These are phyloP conservation scores for Mucor mucedo DNA, from an alignment of 371 early-diverging fungal genomes.

Conservation along the genomic window DNA sequence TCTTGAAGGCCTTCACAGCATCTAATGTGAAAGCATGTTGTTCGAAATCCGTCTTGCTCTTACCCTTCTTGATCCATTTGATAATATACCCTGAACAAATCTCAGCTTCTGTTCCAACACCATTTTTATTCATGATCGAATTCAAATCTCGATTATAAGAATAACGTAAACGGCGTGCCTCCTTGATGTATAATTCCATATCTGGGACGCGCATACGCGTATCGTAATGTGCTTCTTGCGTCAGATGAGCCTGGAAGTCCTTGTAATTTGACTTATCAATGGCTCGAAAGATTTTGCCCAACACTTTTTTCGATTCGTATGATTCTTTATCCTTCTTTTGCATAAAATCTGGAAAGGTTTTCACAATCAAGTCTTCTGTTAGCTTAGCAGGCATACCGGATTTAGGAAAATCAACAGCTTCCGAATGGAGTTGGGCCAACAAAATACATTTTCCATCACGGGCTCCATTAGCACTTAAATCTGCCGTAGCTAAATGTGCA, in stretches of 20 bases:
- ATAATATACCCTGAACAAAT: conserved; percentile 51
- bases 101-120: conserved; percentile 60
- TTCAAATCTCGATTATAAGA: conserved; percentile 60
- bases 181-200: conserved; percentile 60
- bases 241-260: conserved; percentile 33
- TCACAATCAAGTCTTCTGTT: conserved; percentile 50
- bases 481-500: conserved; percentile 77
- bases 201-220: conserved; percentile 54
- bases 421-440: conserved; percentile 71
- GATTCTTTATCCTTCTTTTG: conserved; percentile 61
- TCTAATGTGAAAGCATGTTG: conserved; percentile 50
- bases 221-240: conserved; percentile 43
- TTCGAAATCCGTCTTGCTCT: conserved; percentile 52
- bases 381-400: conserved; percentile 53
- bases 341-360: conserved; percentile 83
- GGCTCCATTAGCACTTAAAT: conserved; percentile 56
- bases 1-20: conserved; percentile 43
- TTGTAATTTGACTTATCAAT: conserved; percentile 51
- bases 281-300: conserved; percentile 68
- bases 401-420: conserved; percentile 57
- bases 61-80: conserved; percentile 42
- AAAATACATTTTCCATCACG: conserved; percentile 55
- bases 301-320: conserved; percentile 64
- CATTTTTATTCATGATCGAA: conserved; percentile 72
- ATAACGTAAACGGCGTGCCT: conserved; percentile 48